Evolutionary conservation across 176 grass and related monocot species (phyloP), one percentile per base, ranked within the genome.

Genomic region (Sorghum bicolor): DNA sequence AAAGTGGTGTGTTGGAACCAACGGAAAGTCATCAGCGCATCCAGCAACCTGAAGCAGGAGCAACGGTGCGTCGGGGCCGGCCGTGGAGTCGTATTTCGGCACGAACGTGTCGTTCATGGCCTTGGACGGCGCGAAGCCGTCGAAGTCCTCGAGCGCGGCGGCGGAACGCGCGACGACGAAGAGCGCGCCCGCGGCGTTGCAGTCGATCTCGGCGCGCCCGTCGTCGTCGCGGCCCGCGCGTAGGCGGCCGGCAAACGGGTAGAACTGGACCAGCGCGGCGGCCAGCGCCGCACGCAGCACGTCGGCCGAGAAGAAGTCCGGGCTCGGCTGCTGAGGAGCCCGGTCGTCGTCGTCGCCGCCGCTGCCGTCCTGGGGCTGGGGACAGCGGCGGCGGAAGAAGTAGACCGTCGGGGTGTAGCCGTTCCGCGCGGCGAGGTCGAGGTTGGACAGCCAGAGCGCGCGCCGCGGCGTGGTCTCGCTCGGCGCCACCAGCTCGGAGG

Each of bases 381-480:
- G 7, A 20, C 8, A 22, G 2, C 67, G 28, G 2, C 67, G 69
- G 1, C 83, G 80, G 86, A 89, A 91, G 53, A 94, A 91, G 79
- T 91, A 94, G 30, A 94, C 80, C 44, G 84, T 89, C 10, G 92
- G 67, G 13, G 84, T 89, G 79, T 94, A 83, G 26, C 78, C 76
- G 65, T 81, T 79, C 31, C 89, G 34, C 12, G 79, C 92, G 25
- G 83, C 80, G 11, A 94, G 62, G 80, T 94, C 92, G 61, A 94
- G 80, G 83, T 94, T 94, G 79, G 92, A 94, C 7, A 89, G 43
- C 92, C 92, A 94, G 30, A 94, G 75, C 52, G 83, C 41, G 17
- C 32, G 48, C 75, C 61, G 84, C 44, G 89, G 86, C 26, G 92
- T 94, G 41, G 57, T 31, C 70, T 89, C 80, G 61, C 79, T 57